Percentiles rank a stretch among this genome's conserved stretches.
phyloP scores from a whole-genome alignment of 2,329 filamentous ascomycete genomes.

The Endocalyx cinctus region DNA sequence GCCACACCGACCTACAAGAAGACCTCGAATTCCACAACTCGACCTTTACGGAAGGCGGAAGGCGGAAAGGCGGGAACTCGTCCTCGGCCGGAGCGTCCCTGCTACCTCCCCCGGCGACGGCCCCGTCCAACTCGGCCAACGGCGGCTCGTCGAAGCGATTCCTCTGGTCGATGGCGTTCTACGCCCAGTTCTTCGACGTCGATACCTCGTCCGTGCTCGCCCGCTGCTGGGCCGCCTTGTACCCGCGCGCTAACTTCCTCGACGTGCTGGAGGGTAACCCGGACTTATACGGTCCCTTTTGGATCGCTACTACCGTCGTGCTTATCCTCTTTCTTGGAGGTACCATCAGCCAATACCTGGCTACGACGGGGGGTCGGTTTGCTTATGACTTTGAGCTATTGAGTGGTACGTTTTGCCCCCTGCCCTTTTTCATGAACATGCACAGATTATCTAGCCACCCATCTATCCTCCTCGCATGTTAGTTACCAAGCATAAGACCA shows the following conservation, averaged over 20 bases:
- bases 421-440: no score
- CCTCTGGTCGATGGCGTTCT: conserved; percentile 90
- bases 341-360: conserved; percentile 88
- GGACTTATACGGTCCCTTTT: conserved; percentile 94
- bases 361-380: conserved; percentile 66
- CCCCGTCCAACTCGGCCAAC: conserved; percentile 21
- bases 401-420: conserved; percentile 56
- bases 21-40: conserved; percentile 99
- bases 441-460: no score
- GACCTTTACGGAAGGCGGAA: conserved; percentile 63
- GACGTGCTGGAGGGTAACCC: conserved; percentile 96
- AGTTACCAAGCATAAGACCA: no score
- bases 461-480: no score
- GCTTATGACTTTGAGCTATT: conserved; percentile 87
- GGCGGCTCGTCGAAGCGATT: conserved; percentile 68
- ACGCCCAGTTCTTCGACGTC: conserved; percentile 97
- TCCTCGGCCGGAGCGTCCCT: conserved; percentile 47
- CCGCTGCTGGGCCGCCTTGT: conserved; percentile 84
- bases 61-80: conserved; percentile 45
- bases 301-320: conserved; percentile 97
- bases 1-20: conserved; percentile 96
- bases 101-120: conserved; percentile 51
- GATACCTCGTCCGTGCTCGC: conserved; percentile 85
- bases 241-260: conserved; percentile 89
- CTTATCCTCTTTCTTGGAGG: conserved; percentile 93